Evolutionary conservation across 2,329 filamentous ascomycete species (phyloP).

Genomic region (Zasmidium citrigriseum): DNA sequence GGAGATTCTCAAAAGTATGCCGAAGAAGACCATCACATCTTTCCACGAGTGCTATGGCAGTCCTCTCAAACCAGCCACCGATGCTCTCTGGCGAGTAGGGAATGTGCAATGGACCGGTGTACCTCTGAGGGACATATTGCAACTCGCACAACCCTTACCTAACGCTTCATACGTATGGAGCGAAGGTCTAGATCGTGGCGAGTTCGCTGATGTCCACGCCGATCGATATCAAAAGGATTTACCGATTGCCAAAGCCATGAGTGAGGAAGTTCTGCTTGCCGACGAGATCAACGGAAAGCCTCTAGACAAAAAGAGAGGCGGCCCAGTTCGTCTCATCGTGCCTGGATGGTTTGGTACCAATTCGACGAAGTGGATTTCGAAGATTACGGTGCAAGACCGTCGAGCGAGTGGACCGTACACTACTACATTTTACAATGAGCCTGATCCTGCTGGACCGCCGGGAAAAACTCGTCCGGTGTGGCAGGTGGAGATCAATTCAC

Average conservation of each 20-base stretch:
- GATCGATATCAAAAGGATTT: conserved; percentile 38
- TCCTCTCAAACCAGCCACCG: conserved; percentile 33
- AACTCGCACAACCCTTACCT: conserved; percentile 19
- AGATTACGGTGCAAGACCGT: conserved; percentile 22
- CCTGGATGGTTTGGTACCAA: conserved; percentile 39
- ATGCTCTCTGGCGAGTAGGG: conserved; percentile 35
- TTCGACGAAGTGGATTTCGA: conserved; percentile 36
- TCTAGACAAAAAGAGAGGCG: conserved; percentile 29
- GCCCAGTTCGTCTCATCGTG: conserved; percentile 34
- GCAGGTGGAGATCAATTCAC: conserved; percentile 32
- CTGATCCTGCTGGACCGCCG: conserved; percentile 13
- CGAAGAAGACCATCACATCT: conserved; percentile 29
- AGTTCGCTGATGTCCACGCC: conserved; percentile 27
- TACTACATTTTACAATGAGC: conserved; percentile 33
- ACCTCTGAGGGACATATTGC: conserved; percentile 27
- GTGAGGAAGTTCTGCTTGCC: conserved; percentile 31
- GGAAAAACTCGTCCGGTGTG: conserved; percentile 34
- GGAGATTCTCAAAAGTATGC: conserved; percentile 28
- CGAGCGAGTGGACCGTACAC: conserved; percentile 32
- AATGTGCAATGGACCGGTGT: conserved; percentile 41
- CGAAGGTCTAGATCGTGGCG: conserved; percentile 33
- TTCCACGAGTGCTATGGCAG: conserved; percentile 42
- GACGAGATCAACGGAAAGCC: conserved; percentile 31
- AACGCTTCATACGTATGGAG: conserved; percentile 31
- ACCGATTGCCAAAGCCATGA: conserved; percentile 30